phyloP scores from a whole-genome alignment of 2,329 filamentous ascomycete species.

The Monosporascus ibericus region DNA sequence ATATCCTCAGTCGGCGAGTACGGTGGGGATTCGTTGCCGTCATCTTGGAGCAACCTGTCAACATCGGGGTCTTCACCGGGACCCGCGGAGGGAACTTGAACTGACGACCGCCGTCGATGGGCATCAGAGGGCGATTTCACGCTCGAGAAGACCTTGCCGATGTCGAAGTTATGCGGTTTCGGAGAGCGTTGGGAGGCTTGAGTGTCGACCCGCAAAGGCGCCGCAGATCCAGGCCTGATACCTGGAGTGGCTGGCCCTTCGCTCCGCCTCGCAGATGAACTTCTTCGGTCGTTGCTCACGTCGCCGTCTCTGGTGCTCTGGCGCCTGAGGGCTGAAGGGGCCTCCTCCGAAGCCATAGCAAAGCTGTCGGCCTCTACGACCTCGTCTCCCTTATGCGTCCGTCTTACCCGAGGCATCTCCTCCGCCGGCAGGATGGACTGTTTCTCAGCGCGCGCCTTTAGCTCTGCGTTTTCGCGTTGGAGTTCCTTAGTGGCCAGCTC shows the following conservation, averaged over 20 bases:
- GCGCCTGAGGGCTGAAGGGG: constrained; percentile 30
- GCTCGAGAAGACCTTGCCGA: constrained; percentile 78
- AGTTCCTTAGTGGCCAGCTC: constrained; percentile 90
- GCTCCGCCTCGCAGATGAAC: constrained; percentile 7
- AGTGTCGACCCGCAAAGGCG: constrained; percentile 39
- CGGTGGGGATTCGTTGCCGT: constrained; percentile 70
- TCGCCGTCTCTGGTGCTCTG: constrained; percentile 20
- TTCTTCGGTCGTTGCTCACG: constrained; percentile 3
- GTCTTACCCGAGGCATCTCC: constrained; percentile 70
- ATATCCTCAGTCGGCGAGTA: constrained; percentile 76
- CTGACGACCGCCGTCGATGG: constrained; percentile 41
- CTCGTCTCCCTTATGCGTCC: constrained; percentile 94
- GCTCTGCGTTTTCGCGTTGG: constrained; percentile 68
- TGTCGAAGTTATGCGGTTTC: constrained; percentile 62
- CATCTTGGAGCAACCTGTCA: constrained; percentile 80
- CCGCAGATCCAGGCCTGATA: constrained; percentile 16
- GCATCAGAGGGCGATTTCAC: constrained; percentile 66
- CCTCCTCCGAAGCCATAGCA: constrained; percentile 28
- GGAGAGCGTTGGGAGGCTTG: constrained; percentile 43
- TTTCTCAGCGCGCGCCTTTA: constrained; percentile 73
- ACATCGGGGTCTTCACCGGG: constrained; percentile 80
- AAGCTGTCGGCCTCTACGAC: constrained; percentile 70
- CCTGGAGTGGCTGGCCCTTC: constrained; percentile 11
- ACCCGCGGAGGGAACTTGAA: constrained; percentile 41
- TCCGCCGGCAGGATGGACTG: constrained; percentile 78